A percentile compares a stretch with the other conserved stretches of the same genome.
Conservation (phyloP, 1,284 basidiomycete genomes). For the Rhizopogon parksii region DNA sequence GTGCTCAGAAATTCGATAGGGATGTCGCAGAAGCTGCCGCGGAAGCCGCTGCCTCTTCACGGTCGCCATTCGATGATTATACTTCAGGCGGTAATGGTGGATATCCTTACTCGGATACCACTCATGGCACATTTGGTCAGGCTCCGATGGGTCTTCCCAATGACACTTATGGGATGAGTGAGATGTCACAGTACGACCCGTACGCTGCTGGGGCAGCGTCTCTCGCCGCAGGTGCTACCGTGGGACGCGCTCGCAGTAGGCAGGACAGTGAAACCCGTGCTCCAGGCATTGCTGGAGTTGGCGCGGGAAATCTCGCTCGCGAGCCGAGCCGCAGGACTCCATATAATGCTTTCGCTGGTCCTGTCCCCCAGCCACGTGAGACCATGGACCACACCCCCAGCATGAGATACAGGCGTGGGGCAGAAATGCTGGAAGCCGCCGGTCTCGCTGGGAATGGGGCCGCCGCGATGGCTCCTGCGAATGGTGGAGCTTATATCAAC, state of each 20-base stretch:
- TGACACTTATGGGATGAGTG: slow-evolving; percentile 45
- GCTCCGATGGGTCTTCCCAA: slow-evolving; percentile 37
- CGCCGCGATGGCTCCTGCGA: slow-evolving; percentile 11
- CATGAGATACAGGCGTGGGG: slow-evolving; percentile 13
- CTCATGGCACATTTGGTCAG: slow-evolving; percentile 56
- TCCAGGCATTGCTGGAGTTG: slow-evolving; percentile 34
- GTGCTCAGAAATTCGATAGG: slow-evolving; percentile 57
- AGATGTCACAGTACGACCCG: slow-evolving; percentile 37
- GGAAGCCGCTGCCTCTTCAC: slow-evolving; percentile 43
- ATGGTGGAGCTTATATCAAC: slow-evolving; percentile 9
- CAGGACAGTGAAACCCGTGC: slow-evolving; percentile 27
- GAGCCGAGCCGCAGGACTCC: slow-evolving; percentile 33
- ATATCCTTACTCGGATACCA: slow-evolving; percentile 49
- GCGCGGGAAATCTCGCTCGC: slow-evolving; percentile 34
- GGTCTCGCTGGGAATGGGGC: slow-evolving; percentile 18
- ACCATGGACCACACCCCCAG: slow-evolving; percentile 7
- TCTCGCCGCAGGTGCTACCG: slow-evolving; percentile 29
- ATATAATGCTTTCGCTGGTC: slow-evolving; percentile 43
- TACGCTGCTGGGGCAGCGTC: slow-evolving; percentile 36
- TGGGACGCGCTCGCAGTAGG: slow-evolving; percentile 22
- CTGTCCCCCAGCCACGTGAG: slow-evolving; percentile 16
- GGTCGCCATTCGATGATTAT: slow-evolving; percentile 40
- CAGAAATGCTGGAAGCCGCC: slow-evolving; percentile 25
- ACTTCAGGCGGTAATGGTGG: slow-evolving; percentile 21
- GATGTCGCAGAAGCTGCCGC: slow-evolving; percentile 63